A percentile compares a stretch with the other conserved stretches of the same genome.
phyloP scores from a whole-genome alignment of 768 basidiomycete species.

The Sarcodon aspratus region DNA sequence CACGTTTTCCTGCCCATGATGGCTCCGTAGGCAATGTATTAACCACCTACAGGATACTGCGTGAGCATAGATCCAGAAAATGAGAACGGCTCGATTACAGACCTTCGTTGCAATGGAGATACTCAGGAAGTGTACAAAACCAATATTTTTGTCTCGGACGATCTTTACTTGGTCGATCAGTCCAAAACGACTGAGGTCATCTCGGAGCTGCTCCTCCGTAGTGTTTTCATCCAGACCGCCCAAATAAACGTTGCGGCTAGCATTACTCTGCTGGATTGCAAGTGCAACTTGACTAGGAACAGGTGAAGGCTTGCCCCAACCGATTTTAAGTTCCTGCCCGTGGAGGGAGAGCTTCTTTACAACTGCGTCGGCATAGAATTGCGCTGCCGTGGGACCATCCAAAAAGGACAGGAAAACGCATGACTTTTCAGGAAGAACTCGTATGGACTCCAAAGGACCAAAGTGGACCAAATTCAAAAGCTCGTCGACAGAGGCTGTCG shows the following conservation, averaged over 20 bases:
- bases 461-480: conserved; percentile 96
- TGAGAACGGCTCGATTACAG: conserved; percentile 11
- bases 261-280: conserved; percentile 86
- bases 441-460: conserved; percentile 90
- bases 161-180: conserved; percentile 99
- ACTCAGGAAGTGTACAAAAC: conserved; percentile 96
- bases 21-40: conserved; percentile 86
- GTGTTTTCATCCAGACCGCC: conserved; percentile 84
- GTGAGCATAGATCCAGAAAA: not conserved
- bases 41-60: conserved; percentile 54
- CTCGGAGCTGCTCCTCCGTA: conserved; percentile 87
- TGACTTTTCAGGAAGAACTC: conserved; percentile 91
- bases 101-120: conserved; percentile 95
- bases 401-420: conserved; percentile 99
- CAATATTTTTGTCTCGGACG: conserved; percentile 97
- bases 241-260: conserved; percentile 92
- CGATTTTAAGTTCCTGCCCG: conserved; percentile 95
- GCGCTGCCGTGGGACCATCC: conserved; percentile 84
- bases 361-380: conserved; percentile 94
- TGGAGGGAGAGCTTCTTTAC: conserved; percentile 91
- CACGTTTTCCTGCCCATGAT: conserved; percentile 89
- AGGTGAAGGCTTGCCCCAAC: conserved; percentile 92
- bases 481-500: conserved; percentile 94
- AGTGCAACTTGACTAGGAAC: conserved; percentile 80
- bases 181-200: conserved; percentile 87